These are phyloP conservation scores for Aspergillus haitiensis DNA, from an alignment of 495 filamentous ascomycete genomes.

Conservation along the genomic window DNA sequence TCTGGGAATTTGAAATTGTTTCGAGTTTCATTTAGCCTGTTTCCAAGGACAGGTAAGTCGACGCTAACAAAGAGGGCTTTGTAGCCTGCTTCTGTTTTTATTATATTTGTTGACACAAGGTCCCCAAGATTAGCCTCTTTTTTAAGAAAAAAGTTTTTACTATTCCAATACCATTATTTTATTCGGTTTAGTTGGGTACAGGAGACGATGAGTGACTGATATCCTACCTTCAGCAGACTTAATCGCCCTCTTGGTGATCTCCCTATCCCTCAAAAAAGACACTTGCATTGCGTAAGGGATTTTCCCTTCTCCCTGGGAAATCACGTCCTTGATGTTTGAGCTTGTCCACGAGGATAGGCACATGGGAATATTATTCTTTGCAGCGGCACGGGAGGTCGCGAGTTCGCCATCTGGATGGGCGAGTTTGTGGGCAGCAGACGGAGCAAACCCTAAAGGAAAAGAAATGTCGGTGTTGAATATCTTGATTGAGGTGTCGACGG, in stretches of 20 bases:
- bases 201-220: constrained; percentile 18
- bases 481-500: constrained; percentile 41
- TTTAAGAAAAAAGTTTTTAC: too few relatives aligned
- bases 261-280: constrained; percentile 83
- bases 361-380: constrained; percentile 64
- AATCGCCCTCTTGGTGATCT: constrained; percentile 77
- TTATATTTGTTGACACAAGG: background rate
- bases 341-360: constrained; percentile 52
- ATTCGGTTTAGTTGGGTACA: background rate
- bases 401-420: constrained; percentile 80
- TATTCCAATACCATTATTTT: too few relatives aligned
- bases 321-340: constrained; percentile 48
- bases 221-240: constrained; percentile 67
- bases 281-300: constrained; percentile 60
- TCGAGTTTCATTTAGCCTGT: constrained; percentile 43
- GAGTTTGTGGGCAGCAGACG: constrained; percentile 78
- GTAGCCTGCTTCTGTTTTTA: constrained; percentile 61
- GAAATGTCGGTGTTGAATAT: constrained; percentile 44
- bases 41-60: constrained; percentile 81
- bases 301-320: constrained; percentile 31
- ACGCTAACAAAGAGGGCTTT: constrained; percentile 93
- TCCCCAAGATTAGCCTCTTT: too few relatives aligned
- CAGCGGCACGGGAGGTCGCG: constrained; percentile 69
- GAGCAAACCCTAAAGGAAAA: constrained; percentile 83
- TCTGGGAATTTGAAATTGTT: constrained; percentile 43